phyloP scores from a whole-genome alignment of 2,329 filamentous ascomycete genomes.

The Colletotrichum graminicola region DNA sequence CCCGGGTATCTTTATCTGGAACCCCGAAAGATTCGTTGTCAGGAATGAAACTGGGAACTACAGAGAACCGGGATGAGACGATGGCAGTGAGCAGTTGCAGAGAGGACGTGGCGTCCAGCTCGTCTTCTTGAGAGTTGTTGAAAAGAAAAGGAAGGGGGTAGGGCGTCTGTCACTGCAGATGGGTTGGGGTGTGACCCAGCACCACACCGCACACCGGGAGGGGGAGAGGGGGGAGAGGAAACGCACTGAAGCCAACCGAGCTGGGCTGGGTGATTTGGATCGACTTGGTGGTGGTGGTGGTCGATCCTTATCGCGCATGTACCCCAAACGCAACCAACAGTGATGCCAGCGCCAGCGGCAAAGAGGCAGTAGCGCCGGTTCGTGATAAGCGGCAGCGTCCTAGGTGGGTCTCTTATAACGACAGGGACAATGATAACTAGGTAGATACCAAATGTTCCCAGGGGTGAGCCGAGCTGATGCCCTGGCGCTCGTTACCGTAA shows the following conservation, averaged over 20 bases:
- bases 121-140: background rate
- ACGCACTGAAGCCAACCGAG: conserved; percentile 1
- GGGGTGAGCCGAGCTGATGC: background rate
- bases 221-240: background rate
- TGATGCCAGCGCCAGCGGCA: conserved; percentile 1
- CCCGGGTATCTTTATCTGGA: background rate
- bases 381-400: conserved; percentile 16
- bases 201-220: background rate
- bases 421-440: background rate
- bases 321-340: conserved; percentile 37
- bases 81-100: background rate
- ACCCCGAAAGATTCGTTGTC: background rate
- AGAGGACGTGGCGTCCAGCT: background rate
- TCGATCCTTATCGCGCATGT: conserved; percentile 48
- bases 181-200: conserved; percentile 12
- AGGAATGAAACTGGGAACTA: background rate
- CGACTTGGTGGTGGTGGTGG: conserved; percentile 45
- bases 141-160: conserved; percentile 8
- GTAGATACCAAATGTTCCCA: background rate
- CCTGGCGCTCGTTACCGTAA: background rate
- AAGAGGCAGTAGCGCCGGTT: conserved; percentile 14
- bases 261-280: conserved; percentile 9
- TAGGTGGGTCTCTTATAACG: background rate
- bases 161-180: conserved; percentile 6
- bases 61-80: background rate